phyloP scores from a whole-genome alignment of 2,329 filamentous ascomycete genomes.

The Ascomycota sp. region DNA sequence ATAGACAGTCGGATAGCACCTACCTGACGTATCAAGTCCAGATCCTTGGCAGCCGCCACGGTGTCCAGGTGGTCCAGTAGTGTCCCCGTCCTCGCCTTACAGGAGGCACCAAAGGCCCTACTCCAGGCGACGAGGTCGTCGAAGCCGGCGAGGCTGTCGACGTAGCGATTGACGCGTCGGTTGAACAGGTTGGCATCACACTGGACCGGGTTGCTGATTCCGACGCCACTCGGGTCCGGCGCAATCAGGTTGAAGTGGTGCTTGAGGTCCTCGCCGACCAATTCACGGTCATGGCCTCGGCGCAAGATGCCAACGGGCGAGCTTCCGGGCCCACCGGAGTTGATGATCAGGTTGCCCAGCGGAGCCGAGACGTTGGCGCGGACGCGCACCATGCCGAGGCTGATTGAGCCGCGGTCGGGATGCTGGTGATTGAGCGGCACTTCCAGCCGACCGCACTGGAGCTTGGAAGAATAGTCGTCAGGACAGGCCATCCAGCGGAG shows the following conservation, averaged over 20 bases:
- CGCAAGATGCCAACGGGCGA: neutral
- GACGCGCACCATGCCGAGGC: neutral
- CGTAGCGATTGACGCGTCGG: neutral
- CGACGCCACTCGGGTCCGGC: constrained; percentile 1
- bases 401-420: neutral
- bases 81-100: neutral
- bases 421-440: neutral
- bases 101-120: neutral
- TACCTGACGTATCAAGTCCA: constrained; percentile 1
- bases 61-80: neutral
- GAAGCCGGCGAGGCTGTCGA: neutral
- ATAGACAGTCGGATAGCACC: neutral
- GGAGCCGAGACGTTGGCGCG: neutral
- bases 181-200: neutral
- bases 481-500: neutral
- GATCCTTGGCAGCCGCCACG: neutral
- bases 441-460: neutral
- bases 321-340: constrained; percentile 1
- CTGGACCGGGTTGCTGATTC: neutral
- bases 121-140: neutral
- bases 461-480: neutral
- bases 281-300: neutral
- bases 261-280: neutral
- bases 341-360: constrained; percentile 1
- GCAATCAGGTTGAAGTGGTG: constrained; percentile 1